Evolutionary conservation across 257 asterid species (phyloP), one percentile per base, ranked within the genome.

Genomic region (Solanum piurae): DNA sequence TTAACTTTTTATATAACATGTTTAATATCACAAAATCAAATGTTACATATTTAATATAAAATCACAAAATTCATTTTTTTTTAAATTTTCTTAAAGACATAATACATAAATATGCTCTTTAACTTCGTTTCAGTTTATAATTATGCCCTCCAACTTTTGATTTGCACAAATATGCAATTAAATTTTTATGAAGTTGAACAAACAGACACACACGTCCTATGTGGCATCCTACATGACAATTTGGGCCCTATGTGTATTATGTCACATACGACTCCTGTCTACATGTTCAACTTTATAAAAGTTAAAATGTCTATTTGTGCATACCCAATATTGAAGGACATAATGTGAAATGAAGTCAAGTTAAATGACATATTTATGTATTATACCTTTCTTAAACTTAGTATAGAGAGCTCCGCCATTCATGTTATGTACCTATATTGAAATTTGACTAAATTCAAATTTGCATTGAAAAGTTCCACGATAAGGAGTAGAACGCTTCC

Each of bases 81-180:
- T 38, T 40, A n/a, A 42, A 42, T 42, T 42, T 42, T 42, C 49
- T 42, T 42, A 42, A 42, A 42, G 14, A 4, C 49, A 42, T 42
- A 14, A 58, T 18, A 58, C 7, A 55, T 18, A 55, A 55, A 55
- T 18, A 18, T 55, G 2, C 6, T 20, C 0, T 18, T 55, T 55
- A 55, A 55, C n/a, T 55, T 55, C 0, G 2, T 20, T 1, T 18
- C 4, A 0, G 0, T 20, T 55, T 18, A 20, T 20, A 55, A 18
- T 7, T 55, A 55, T 18, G 64, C 10, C 1, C 64, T 55, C 10
- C n/a, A 18, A 55, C n/a, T 52, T 52, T 52, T 2, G 10, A 2
- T 52, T 16, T 52, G 23, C n/a, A 52, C 62, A 16, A 52, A 18
- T 52, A 52, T 2, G 4, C 0, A 52, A 9, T 52, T 52, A 52